phyloP scores from a whole-genome alignment of 345 rosid species.

The Schrenkiella parvula region DNA sequence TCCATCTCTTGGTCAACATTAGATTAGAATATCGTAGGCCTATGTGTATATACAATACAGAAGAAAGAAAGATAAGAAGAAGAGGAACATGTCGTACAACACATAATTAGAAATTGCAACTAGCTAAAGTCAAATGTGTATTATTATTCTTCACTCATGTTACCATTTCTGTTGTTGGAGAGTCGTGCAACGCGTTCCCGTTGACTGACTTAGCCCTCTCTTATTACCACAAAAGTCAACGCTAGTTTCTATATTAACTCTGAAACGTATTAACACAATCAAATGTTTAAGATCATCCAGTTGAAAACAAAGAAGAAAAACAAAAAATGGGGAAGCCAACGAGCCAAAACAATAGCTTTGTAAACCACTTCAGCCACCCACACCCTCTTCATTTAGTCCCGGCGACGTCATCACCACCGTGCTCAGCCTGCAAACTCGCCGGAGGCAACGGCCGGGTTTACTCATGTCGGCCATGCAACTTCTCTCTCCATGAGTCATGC shows the following conservation, averaged over 20 bases:
- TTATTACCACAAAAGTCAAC: slow-evolving; percentile 24
- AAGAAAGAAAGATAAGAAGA: not conserved
- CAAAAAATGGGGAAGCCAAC: slow-evolving; percentile 44
- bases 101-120: slow-evolving; percentile 18
- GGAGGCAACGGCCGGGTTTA: slow-evolving; percentile 40
- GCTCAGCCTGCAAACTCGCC: slow-evolving; percentile 42
- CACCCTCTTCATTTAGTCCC: slow-evolving; percentile 47
- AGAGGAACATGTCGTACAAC: slow-evolving; percentile 11
- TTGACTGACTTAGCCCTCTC: slow-evolving; percentile 31
- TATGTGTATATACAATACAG: not conserved
- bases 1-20: slow-evolving; percentile 5
- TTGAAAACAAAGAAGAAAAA: not conserved
- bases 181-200: slow-evolving; percentile 25
- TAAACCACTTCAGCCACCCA: slow-evolving; percentile 56
- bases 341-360: slow-evolving; percentile 17
- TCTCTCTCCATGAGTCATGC: slow-evolving; percentile 51
- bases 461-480: slow-evolving; percentile 52
- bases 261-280: too few relatives aligned
- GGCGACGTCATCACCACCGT: slow-evolving; percentile 21
- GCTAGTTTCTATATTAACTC: slow-evolving; percentile 9
- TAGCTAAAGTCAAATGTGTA: slow-evolving; percentile 25
- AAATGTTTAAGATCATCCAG: not conserved
- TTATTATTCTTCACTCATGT: not conserved
- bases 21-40: not conserved
- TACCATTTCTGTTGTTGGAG: not conserved